Conservation (phyloP, 2,329 filamentous ascomycete genomes). For the Paecilomyces formosus region DNA sequence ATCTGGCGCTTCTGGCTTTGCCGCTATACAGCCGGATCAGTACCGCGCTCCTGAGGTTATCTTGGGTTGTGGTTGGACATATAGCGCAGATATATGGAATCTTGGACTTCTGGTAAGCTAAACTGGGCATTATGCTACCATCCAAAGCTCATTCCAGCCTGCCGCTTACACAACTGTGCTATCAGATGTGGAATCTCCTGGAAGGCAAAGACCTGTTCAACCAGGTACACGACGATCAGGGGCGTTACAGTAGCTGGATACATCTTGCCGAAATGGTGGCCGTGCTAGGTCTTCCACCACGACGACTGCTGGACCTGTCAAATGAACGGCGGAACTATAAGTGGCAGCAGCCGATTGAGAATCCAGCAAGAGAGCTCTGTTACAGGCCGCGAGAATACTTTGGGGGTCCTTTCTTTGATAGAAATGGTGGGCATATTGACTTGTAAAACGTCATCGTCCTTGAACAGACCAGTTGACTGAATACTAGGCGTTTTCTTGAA, state of each 20-base stretch:
- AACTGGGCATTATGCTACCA: too few relatives aligned
- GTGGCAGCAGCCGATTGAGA: constrained; percentile 11
- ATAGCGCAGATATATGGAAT: not conserved
- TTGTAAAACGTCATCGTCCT: not conserved
- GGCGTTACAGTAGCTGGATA: constrained; percentile 21
- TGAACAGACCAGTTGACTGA: not conserved
- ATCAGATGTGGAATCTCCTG: constrained; percentile 23
- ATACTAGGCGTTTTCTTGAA: not conserved
- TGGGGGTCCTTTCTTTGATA: constrained; percentile 17
- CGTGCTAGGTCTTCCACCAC: constrained; percentile 28
- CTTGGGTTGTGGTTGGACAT: not conserved
- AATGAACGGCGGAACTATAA: constrained; percentile 6
- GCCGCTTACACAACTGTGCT: not conserved
- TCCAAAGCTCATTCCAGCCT: not conserved
- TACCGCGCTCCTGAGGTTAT: not conserved
- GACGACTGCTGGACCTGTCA: constrained; percentile 16
- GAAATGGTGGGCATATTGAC: constrained; percentile 9
- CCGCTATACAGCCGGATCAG: constrained; percentile 10
- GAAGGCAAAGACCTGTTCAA: constrained; percentile 23
- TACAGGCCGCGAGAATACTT: constrained; percentile 13
- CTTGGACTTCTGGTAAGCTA: not conserved
- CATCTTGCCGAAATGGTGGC: constrained; percentile 36
- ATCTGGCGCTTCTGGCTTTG: constrained; percentile 11
- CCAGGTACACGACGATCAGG: constrained; percentile 19
- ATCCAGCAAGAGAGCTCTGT: constrained; percentile 8